Conservation (phyloP, 345 rosid genomes). For the Excoecaria agallocha region DNA sequence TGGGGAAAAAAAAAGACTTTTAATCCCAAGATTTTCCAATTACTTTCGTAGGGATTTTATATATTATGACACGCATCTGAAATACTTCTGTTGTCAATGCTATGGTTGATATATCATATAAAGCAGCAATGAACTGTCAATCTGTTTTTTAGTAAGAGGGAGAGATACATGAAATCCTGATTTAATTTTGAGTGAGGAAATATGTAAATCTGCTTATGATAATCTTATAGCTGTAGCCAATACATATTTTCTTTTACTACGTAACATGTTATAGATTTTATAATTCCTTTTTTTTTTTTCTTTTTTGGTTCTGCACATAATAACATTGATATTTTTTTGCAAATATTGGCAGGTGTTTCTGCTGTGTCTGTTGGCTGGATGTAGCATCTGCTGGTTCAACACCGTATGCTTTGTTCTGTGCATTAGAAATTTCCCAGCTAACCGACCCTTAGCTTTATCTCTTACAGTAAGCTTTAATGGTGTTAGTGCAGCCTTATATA, state of each 20-base stretch:
- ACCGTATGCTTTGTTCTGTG: slow-evolving; percentile 92
- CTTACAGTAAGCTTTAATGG: slow-evolving; percentile 94
- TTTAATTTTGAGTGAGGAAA: too few relatives aligned
- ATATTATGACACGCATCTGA: too few relatives aligned
- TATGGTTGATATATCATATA: neutral
- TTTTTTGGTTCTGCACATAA: neutral
- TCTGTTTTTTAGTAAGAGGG: neutral
- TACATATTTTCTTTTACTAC: neutral
- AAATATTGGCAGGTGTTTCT: slow-evolving; percentile 60
- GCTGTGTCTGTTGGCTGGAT: slow-evolving; percentile 79
- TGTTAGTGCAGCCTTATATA: slow-evolving; percentile 82
- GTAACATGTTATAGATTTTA: neutral
- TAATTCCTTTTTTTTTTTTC: too few relatives aligned
- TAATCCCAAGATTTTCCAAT: neutral
- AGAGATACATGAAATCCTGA: too few relatives aligned
- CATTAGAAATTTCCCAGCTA: slow-evolving; percentile 74
- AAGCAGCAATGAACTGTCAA: too few relatives aligned
- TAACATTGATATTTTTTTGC: neutral
- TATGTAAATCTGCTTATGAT: neutral
- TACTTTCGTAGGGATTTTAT: neutral
- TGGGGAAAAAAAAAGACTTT: too few relatives aligned
- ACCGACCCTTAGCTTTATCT: slow-evolving; percentile 75
- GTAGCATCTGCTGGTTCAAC: slow-evolving; percentile 97
- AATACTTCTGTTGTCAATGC: neutral
- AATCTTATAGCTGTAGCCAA: neutral